Evolutionary conservation across 768 basidiomycete genomes (phyloP).

Genomic region (Kwoniella sp.): DNA sequence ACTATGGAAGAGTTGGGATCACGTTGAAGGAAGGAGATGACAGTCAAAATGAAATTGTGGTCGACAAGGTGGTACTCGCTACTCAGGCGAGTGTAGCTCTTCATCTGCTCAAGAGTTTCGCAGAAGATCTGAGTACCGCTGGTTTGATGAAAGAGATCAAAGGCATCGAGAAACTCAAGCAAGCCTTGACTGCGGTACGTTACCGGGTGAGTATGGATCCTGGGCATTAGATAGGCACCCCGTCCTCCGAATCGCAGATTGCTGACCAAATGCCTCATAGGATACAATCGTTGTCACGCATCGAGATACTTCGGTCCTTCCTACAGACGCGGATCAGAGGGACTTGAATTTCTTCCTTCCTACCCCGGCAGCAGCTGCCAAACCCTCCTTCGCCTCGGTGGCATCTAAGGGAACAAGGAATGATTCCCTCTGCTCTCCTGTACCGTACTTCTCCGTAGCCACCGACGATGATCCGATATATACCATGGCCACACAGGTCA

Average conservation of each 20-base stretch:
- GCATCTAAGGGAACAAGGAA: background rate
- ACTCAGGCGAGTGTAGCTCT: slow-evolving; percentile 72
- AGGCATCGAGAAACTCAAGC: slow-evolving; percentile 27
- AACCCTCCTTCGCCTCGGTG: slow-evolving; percentile 38
- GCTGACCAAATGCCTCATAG: slow-evolving; percentile 2
- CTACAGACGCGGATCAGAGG: slow-evolving; percentile 61
- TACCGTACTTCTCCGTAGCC: slow-evolving; percentile 28
- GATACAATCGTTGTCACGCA: slow-evolving; percentile 65
- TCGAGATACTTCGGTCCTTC: slow-evolving; percentile 65
- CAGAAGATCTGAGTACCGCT: slow-evolving; percentile 15
- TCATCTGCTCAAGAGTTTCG: slow-evolving; percentile 59
- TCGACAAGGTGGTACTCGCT: slow-evolving; percentile 70
- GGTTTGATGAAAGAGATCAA: slow-evolving; percentile 14
- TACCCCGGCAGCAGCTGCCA: slow-evolving; percentile 16
- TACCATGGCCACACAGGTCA: slow-evolving; percentile 73
- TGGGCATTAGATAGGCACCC: no score
- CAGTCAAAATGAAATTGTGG: slow-evolving; percentile 45
- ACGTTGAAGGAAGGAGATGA: background rate
- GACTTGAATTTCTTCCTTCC: slow-evolving; percentile 67
- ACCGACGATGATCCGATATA: slow-evolving; percentile 50
- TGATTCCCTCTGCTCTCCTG: slow-evolving; percentile 3
- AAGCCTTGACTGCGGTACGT: slow-evolving; percentile 60
- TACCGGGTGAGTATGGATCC: slow-evolving; percentile 38
- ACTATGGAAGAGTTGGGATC: slow-evolving; percentile 10
- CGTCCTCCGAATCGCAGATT: background rate